phyloP scores from a whole-genome alignment of 345 rosid genomes.

The Durio zibethinus region DNA sequence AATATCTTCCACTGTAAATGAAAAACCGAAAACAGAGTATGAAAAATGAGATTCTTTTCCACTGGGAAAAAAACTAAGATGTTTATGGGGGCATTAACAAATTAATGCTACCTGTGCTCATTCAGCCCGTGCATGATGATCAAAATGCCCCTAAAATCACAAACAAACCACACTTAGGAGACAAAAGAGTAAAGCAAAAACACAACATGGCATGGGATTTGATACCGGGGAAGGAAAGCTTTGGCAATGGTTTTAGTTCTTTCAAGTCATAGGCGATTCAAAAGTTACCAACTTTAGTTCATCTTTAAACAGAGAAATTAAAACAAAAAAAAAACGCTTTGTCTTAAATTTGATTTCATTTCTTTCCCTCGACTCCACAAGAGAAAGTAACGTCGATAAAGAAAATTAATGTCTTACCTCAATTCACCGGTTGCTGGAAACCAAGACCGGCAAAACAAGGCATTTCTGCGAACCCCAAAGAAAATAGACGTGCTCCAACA shows the following conservation, averaged over 20 bases:
- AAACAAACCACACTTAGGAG: not conserved
- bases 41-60: not conserved
- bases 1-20: conserved; percentile 76
- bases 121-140: conserved; percentile 86
- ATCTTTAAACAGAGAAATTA: not conserved
- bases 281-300: not conserved
- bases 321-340: not conserved
- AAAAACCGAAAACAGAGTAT: not conserved
- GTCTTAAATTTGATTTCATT: not conserved
- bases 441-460: conserved; percentile 85
- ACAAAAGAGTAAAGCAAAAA: not conserved
- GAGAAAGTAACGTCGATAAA: not conserved
- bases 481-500: conserved; percentile 60
- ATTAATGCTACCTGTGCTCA: conserved; percentile 73
- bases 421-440: conserved; percentile 59
- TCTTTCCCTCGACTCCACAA: not conserved
- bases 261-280: not conserved
- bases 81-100: not conserved
- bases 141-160: conserved; percentile 69
- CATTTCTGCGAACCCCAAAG: conserved; percentile 57
- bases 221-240: not conserved
- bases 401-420: conserved; percentile 38
- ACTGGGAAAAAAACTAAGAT: not conserved
- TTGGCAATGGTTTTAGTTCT: not conserved
- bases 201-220: no score